phyloP scores from a whole-genome alignment of 2,329 filamentous ascomycete species.

The Scortechinia acanthostroma region DNA sequence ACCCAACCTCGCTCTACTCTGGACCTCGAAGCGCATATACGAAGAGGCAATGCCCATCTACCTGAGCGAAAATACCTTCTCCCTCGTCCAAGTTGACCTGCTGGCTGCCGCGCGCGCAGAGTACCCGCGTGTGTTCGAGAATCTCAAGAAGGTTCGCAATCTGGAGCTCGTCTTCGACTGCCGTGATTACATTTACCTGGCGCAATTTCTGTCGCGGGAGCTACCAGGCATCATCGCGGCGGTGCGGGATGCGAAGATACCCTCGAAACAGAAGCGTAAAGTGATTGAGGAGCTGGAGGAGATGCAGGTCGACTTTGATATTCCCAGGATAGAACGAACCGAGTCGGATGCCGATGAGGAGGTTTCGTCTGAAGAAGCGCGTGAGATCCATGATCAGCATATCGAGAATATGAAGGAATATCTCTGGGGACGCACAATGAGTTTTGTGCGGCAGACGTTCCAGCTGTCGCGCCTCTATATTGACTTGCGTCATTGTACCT shows the following conservation, averaged over 20 bases:
- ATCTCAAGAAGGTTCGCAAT: constrained; percentile 8
- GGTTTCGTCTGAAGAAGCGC: not conserved
- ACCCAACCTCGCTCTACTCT: constrained; percentile 9
- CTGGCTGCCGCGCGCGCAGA: constrained; percentile 6
- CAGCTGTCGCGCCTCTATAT: constrained; percentile 8
- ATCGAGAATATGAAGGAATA: constrained; percentile 10
- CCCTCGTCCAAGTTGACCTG: constrained; percentile 9
- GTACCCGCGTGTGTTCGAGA: constrained; percentile 6
- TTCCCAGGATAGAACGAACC: too few species aligned
- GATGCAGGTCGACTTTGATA: not conserved
- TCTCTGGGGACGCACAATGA: constrained; percentile 12
- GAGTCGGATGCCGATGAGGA: not conserved
- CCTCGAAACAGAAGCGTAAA: not conserved
- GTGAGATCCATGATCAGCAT: constrained; percentile 6
- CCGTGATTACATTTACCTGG: constrained; percentile 10
- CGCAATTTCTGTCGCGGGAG: constrained; percentile 3
- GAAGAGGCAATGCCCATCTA: constrained; percentile 9
- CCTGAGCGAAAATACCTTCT: constrained; percentile 12
- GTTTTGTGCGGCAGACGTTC: constrained; percentile 11
- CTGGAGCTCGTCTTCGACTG: constrained; percentile 11
- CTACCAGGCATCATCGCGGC: not conserved
- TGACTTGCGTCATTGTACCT: constrained; percentile 9
- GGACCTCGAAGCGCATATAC: constrained; percentile 8
- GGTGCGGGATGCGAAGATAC: not conserved
- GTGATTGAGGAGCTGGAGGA: not conserved